Conservation (phyloP, 1,284 basidiomycete species). For the Kwoniella shivajii region DNA sequence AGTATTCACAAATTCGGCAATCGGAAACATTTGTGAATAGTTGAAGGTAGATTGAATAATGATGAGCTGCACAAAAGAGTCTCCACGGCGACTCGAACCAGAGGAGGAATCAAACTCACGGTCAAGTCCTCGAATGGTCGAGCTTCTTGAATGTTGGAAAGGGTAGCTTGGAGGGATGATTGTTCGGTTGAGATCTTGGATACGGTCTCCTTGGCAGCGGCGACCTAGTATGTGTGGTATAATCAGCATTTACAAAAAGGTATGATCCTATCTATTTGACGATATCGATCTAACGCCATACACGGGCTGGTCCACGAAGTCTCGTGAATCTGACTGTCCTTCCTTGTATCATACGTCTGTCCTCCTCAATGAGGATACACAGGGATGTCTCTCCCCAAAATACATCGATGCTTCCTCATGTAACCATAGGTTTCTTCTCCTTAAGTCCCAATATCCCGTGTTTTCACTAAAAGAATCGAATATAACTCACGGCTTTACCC, state of each 20-base stretch:
- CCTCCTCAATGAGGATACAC: neutral
- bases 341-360: neutral
- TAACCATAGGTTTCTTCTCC: neutral
- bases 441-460: conserved; percentile 2
- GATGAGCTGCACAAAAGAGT: neutral
- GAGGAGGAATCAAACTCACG: conserved; percentile 58
- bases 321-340: too few relatives aligned
- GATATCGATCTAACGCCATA: too few relatives aligned
- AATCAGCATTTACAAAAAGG: too few relatives aligned
- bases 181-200: conserved; percentile 91
- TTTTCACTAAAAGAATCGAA: neutral
- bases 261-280: too few relatives aligned
- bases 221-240: conserved; percentile 63
- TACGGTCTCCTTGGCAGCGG: conserved; percentile 87
- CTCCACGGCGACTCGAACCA: neutral
- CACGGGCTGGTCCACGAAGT: too few relatives aligned
- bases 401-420: neutral
- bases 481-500: conserved; percentile 81
- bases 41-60: too few relatives aligned
- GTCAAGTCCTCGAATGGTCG: conserved; percentile 97
- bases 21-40: too few relatives aligned
- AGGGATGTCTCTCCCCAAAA: neutral
- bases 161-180: conserved; percentile 86
- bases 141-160: conserved; percentile 96
- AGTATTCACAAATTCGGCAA: too few relatives aligned